Evolutionary conservation across 176 grass and related monocot species (phyloP).

Genomic region (Oryza nivara): DNA sequence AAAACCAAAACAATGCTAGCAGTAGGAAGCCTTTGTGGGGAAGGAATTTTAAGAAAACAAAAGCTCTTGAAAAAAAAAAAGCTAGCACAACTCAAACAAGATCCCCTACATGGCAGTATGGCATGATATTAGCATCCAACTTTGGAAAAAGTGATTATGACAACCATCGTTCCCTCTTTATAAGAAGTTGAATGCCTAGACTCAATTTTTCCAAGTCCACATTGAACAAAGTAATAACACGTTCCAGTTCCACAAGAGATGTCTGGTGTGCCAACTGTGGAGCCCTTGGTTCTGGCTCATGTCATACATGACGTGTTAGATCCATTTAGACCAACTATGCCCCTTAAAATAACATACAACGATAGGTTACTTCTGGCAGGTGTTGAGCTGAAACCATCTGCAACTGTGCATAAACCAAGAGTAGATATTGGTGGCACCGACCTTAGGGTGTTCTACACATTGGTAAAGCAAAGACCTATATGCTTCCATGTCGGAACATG

Average conservation of each 20-base stretch:
- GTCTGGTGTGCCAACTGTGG: slow-evolving; percentile 27
- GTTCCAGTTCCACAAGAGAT: slow-evolving; percentile 5
- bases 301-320: slow-evolving; percentile 70
- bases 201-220: slow-evolving; percentile 28
- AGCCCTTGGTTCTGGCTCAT: slow-evolving; percentile 54
- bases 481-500: background rate
- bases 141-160: slow-evolving; percentile 39
- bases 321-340: slow-evolving; percentile 36
- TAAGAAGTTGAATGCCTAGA: slow-evolving; percentile 48
- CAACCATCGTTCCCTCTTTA: slow-evolving; percentile 28
- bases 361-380: slow-evolving; percentile 53
- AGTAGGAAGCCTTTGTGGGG: background rate
- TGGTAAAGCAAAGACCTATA: slow-evolving; percentile 46
- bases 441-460: slow-evolving; percentile 60
- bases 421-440: slow-evolving; percentile 65
- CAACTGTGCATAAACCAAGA: slow-evolving; percentile 48
- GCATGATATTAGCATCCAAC: slow-evolving; percentile 27
- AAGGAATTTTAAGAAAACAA: background rate
- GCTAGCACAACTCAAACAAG: background rate
- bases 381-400: slow-evolving; percentile 59
- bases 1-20: background rate
- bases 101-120: background rate
- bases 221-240: slow-evolving; percentile 22
- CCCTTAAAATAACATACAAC: slow-evolving; percentile 52
- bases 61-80: background rate